Evolutionary conservation across 2,329 filamentous ascomycete genomes (phyloP).

Genomic region (Aspergillus brunneoviolaceus): DNA sequence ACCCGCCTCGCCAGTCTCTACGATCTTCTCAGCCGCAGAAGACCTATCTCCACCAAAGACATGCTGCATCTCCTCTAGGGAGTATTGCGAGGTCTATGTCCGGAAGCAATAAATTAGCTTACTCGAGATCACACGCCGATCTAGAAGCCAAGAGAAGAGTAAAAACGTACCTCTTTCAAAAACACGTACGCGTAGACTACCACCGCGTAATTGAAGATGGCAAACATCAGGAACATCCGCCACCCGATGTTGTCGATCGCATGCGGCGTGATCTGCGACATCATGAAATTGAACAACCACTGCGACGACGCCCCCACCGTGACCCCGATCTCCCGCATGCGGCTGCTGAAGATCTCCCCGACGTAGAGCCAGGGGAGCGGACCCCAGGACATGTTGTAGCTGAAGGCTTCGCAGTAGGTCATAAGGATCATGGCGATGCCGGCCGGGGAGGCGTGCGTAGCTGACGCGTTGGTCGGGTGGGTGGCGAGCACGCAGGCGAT

Average conservation of each 20-base stretch:
- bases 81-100: constrained; percentile 43
- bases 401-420: constrained; percentile 51
- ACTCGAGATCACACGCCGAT: background rate
- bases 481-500: constrained; percentile 51
- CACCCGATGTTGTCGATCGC: constrained; percentile 50
- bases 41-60: constrained; percentile 29
- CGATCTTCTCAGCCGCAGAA: background rate
- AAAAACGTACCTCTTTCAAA: constrained; percentile 37
- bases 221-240: constrained; percentile 53
- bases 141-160: background rate
- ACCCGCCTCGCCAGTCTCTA: background rate
- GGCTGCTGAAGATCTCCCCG: constrained; percentile 39
- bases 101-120: constrained; percentile 2
- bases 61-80: constrained; percentile 48
- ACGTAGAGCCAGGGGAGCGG: constrained; percentile 40
- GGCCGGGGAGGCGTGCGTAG: constrained; percentile 33
- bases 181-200: constrained; percentile 47
- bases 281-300: constrained; percentile 44
- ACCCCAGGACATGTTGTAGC: constrained; percentile 43
- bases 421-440: constrained; percentile 52
- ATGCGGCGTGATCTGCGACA: constrained; percentile 41
- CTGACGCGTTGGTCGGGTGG: constrained; percentile 39
- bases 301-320: constrained; percentile 37
- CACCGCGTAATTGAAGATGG: constrained; percentile 49
- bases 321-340: constrained; percentile 37